Base-by-base conservation (phyloP, 108 stramenopile genomes). In the Mediolabrus comicus region DNA sequence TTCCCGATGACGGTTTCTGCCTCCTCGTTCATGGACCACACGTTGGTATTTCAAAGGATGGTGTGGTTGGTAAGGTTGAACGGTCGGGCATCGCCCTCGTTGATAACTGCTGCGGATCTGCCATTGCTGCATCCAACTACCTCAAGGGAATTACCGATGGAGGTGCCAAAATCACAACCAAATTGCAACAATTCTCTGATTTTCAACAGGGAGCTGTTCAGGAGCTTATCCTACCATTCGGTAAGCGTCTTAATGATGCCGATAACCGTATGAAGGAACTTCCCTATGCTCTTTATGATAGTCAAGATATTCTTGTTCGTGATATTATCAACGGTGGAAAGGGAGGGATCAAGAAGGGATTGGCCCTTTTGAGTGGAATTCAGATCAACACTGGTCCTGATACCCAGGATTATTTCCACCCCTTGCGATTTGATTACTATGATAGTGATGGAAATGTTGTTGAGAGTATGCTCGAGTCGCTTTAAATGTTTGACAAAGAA, bases 11-110 rank as follows among this genome's bases (percentile, higher is more conserved):
- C 58, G 89, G 89, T 0, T 65, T 38, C 30, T 84, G 83, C 33
- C 53, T 87, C 59, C 52, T 86, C 4, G 72, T 90, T 25, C 85
- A 80, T 62, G 89, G 85, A 31, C 89, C 89, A 34, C 89, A 90
- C 60, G 88, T 89, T 5, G 88, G 88, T 69, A 68, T 89, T 28
- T 58, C 71, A 33, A 32, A 35, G 38, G 60, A 72, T 46, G 85
- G 85, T 29, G 73, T 41, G 10, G 80, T 91, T 12, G 90, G 90
- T 3, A 87, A 72, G 24, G 85, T 87, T 36, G 81, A 87, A 34
- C 85, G 90, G 5, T 61, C 67, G 2, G 89, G 86, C 0, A 63
- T 59, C 26, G 71, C 55, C 29, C 52, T 72, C 17, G 75, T 60
- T 10, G 84, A 74, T 12, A 62, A 82, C 14, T 87, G 86, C 74